Conservation (phyloP, 768 basidiomycete species). For the Suillus paluster region DNA sequence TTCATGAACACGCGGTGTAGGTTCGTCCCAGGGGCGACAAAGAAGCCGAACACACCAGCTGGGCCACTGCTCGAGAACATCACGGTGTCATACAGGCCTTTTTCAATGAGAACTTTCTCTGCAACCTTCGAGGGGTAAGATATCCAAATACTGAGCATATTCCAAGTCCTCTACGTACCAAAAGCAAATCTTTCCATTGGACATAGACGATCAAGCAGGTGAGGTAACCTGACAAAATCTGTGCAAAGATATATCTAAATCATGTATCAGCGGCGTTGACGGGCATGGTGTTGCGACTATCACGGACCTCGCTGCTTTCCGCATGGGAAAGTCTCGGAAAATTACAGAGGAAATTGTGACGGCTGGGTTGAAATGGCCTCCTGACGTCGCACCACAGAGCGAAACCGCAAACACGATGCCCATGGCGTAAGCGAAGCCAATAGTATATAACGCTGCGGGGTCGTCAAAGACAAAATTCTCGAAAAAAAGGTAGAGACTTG, state of each 20-base stretch:
- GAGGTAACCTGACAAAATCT: constrained; percentile 67
- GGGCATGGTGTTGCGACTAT: constrained; percentile 12
- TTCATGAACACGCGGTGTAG: constrained; percentile 41
- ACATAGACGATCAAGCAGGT: constrained; percentile 63
- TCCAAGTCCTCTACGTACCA: constrained; percentile 34
- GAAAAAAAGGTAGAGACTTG: constrained; percentile 35
- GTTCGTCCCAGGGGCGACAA: constrained; percentile 34
- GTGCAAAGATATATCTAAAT: constrained; percentile 66
- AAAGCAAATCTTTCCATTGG: constrained; percentile 60
- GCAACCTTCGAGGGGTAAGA: constrained; percentile 32
- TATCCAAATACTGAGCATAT: constrained; percentile 26
- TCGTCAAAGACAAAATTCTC: constrained; percentile 1
- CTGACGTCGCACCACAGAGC: constrained; percentile 56
- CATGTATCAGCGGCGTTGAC: constrained; percentile 14
- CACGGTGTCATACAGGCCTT: constrained; percentile 29
- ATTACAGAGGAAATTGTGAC: constrained; percentile 57
- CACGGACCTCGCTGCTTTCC: constrained; percentile 56
- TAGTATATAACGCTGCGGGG: constrained; percentile 53
- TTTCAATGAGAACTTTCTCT: constrained; percentile 34
- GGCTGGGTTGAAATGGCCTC: constrained; percentile 70
- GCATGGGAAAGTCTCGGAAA: constrained; percentile 57
- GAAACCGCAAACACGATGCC: constrained; percentile 64
- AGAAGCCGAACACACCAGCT: constrained; percentile 45
- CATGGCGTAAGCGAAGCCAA: constrained; percentile 60
- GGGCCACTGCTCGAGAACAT: constrained; percentile 42